These are phyloP conservation scores for Beauveria sp. DNA, from an alignment of 2,329 filamentous ascomycete genomes.

Conservation along the genomic window DNA sequence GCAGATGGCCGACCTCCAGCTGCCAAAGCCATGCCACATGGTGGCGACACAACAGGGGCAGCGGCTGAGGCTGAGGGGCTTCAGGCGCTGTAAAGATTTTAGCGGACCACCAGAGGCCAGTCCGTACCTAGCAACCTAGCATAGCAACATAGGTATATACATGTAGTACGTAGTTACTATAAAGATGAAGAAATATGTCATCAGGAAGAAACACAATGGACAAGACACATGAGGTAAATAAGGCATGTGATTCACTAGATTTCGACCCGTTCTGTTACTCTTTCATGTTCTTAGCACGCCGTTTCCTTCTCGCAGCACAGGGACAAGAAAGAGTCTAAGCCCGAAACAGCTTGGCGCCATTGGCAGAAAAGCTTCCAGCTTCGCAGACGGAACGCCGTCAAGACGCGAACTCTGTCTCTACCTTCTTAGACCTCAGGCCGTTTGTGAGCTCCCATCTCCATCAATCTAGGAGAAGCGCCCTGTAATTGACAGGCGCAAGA, in stretches of 20 bases:
- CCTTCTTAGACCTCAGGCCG: not conserved
- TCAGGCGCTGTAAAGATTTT: not conserved
- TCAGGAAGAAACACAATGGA: no score
- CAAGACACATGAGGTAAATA: no score
- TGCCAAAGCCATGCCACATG: not conserved
- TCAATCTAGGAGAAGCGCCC: slow-evolving; percentile 12
- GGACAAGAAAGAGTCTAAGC: not conserved
- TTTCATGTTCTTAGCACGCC: not conserved
- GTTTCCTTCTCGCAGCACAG: not conserved
- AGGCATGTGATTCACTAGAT: no score
- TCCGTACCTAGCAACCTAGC: not conserved
- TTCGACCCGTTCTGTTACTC: not conserved
- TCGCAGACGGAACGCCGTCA: not conserved
- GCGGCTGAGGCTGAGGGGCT: not conserved
- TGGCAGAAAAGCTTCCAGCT: slow-evolving; percentile 14
- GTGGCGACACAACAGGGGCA: not conserved
- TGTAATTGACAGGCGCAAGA: slow-evolving; percentile 11
- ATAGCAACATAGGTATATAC: no score
- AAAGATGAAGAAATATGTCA: no score
- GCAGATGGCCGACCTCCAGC: not conserved
- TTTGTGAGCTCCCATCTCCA: slow-evolving; percentile 14
- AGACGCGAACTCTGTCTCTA: slow-evolving; percentile 10
- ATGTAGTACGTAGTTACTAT: no score
- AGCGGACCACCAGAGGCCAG: not conserved
- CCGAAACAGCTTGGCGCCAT: not conserved